These are phyloP conservation scores for Kodamaea plutei DNA, from an alignment of 1,139 yeast genomes.

Conservation along the genomic window DNA sequence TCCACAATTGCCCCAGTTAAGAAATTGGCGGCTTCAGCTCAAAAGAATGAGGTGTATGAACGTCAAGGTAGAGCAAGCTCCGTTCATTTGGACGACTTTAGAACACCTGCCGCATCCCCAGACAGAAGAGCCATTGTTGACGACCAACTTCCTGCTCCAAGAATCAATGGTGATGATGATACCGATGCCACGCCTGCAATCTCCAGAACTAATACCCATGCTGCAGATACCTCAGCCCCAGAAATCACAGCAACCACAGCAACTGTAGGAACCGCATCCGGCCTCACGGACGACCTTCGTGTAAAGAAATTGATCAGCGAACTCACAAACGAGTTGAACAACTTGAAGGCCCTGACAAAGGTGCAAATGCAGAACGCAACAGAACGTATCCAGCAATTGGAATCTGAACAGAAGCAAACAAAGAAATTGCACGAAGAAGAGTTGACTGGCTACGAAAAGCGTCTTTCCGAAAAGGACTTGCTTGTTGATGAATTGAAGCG, in stretches of 20 bases:
- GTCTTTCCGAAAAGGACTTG: slow-evolving; percentile 32
- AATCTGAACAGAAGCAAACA: slow-evolving; percentile 36
- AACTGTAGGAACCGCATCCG: not conserved
- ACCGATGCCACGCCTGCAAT: slow-evolving; percentile 1
- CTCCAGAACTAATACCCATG: slow-evolving; percentile 1
- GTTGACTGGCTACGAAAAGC: slow-evolving; percentile 18
- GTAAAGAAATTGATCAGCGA: slow-evolving; percentile 36
- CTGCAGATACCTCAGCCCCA: slow-evolving; percentile 1
- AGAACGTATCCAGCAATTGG: slow-evolving; percentile 44
- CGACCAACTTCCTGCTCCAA: slow-evolving; percentile 2
- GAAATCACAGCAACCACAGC: slow-evolving; percentile 1
- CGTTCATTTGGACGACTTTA: slow-evolving; percentile 42
- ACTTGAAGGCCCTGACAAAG: slow-evolving; percentile 44
- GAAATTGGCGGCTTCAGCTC: slow-evolving; percentile 10
- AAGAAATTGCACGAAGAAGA: slow-evolving; percentile 16
- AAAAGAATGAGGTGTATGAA: slow-evolving; percentile 16
- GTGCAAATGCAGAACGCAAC: slow-evolving; percentile 53
- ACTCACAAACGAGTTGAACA: slow-evolving; percentile 44
- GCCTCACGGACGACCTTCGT: slow-evolving; percentile 19
- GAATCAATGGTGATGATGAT: no score
- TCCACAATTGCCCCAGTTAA: not conserved
- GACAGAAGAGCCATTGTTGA: slow-evolving; percentile 14
- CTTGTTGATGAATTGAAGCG: slow-evolving; percentile 34
- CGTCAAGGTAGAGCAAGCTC: slow-evolving; percentile 39
- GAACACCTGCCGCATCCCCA: slow-evolving; percentile 38